These are phyloP conservation scores for Avena eriantha DNA, from an alignment of 176 grass and related monocot genomes.

Conservation along the genomic window DNA sequence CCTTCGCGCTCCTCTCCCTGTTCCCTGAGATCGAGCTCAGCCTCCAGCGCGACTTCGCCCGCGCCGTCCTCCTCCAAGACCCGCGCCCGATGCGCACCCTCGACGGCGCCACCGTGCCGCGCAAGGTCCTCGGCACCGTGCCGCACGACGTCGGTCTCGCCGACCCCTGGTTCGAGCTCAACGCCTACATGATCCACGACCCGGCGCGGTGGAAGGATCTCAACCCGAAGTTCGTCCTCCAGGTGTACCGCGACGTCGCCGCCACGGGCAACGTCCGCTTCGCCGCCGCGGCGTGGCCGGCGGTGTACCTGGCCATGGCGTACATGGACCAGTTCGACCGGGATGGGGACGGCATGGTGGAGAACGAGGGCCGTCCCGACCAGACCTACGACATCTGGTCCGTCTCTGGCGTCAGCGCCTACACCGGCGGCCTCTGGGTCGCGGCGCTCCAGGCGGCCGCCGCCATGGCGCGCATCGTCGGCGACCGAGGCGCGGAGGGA, in stretches of 20 bases:
- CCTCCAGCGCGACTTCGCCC: conserved; percentile 27
- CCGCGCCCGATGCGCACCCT: conserved; percentile 47
- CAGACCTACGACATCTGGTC: conserved; percentile 79
- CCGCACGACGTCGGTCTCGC: conserved; percentile 67
- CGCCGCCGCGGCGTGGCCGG: conserved; percentile 63
- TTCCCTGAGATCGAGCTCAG: conserved; percentile 18
- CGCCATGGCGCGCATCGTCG: conserved; percentile 63
- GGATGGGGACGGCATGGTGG: conserved; percentile 77
- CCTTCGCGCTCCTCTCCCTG: conserved; percentile 21
- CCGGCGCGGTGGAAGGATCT: conserved; percentile 71
- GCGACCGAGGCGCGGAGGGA: conserved; percentile 56
- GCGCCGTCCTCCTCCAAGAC: conserved; percentile 50
- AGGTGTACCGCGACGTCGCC: conserved; percentile 58
- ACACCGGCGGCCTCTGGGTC: conserved; percentile 71
- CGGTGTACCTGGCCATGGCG: conserved; percentile 72
- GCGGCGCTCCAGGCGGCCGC: conserved; percentile 72
- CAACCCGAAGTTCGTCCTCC: conserved; percentile 76
- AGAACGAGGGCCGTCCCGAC: conserved; percentile 71
- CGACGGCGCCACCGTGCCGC: conserved; percentile 29
- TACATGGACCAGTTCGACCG: conserved; percentile 81
- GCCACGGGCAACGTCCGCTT: conserved; percentile 57
- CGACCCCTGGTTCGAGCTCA: conserved; percentile 75
- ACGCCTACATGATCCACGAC: conserved; percentile 65
- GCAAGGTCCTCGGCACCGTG: conserved; percentile 67
- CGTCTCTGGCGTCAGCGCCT: conserved; percentile 63